Percentiles rank a stretch among this genome's conserved stretches.
These are phyloP conservation scores for Vitis amurensis DNA, from an alignment of 164 flowering plant species.

Conservation along the genomic window DNA sequence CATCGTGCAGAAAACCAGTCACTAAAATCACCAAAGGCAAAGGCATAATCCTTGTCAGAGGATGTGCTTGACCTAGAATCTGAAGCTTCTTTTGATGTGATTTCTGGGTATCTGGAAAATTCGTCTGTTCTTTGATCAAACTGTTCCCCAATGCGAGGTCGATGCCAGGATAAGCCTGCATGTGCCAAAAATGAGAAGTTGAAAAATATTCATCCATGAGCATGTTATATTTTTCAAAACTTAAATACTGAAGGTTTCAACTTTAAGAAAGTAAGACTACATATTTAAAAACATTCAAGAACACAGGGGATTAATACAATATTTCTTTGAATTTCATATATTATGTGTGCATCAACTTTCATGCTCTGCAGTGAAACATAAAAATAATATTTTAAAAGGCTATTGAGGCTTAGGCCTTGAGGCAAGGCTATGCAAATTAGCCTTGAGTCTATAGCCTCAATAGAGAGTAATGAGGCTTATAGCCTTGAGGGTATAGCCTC, in stretches of 20 bases:
- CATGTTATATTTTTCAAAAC: not conserved
- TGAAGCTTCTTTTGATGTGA: slow-evolving; percentile 30
- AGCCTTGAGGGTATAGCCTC: too few species aligned
- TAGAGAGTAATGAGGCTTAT: too few species aligned
- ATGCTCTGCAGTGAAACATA: too few species aligned
- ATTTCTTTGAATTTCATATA: too few species aligned
- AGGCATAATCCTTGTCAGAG: slow-evolving; percentile 38
- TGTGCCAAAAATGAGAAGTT: not conserved
- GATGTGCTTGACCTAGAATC: slow-evolving; percentile 35
- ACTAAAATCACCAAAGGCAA: slow-evolving; percentile 32
- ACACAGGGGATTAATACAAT: too few species aligned
- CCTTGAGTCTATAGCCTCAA: too few species aligned
- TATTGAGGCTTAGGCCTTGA: too few species aligned
- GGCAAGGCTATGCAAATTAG: too few species aligned
- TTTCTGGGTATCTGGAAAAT: slow-evolving; percentile 27
- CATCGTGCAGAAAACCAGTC: slow-evolving; percentile 75
- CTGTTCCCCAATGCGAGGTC: slow-evolving; percentile 22
- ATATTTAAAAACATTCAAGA: too few species aligned
- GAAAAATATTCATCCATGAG: not conserved
- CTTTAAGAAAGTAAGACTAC: too few species aligned
- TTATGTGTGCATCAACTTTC: too few species aligned
- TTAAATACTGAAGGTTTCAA: not conserved
- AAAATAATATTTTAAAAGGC: too few species aligned
- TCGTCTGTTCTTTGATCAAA: slow-evolving; percentile 37
- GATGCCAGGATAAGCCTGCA: slow-evolving; percentile 43